Conservation (phyloP, 2,329 filamentous ascomycete genomes). For the Fusarium oxysporum region DNA sequence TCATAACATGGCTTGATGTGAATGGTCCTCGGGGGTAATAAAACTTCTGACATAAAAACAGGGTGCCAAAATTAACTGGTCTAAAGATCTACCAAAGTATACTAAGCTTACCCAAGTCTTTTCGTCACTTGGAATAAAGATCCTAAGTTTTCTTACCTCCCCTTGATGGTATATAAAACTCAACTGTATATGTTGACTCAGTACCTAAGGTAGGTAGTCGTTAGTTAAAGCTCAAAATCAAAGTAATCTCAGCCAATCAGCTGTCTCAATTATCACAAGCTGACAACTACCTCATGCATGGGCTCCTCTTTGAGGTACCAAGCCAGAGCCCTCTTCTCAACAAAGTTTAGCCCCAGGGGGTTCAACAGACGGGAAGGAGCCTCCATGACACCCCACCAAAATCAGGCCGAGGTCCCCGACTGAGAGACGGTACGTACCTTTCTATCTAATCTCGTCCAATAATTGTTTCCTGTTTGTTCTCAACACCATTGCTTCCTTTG, state of each 20-base stretch:
- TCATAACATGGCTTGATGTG: background rate
- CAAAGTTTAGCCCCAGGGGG: constrained; percentile 14
- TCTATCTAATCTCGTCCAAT: constrained; percentile 20
- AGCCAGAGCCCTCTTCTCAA: background rate
- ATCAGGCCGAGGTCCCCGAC: constrained; percentile 21
- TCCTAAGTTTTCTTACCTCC: background rate
- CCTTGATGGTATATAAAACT: background rate
- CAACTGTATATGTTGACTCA: background rate
- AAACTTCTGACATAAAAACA: background rate
- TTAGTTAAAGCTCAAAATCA: background rate
- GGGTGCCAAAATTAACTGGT: background rate
- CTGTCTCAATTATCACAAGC: constrained; percentile 12
- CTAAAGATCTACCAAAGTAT: background rate
- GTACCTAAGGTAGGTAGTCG: background rate
- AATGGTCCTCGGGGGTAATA: background rate
- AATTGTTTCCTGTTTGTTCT: constrained; percentile 30
- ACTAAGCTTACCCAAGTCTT: background rate
- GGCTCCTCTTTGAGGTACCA: background rate
- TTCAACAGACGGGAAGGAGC: background rate
- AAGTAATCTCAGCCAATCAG: background rate
- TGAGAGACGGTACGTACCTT: constrained; percentile 22
- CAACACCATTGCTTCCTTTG: constrained; percentile 11
- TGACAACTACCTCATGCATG: background rate
- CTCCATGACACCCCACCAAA: constrained; percentile 9
- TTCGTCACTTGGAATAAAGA: background rate